A percentile compares a stretch with the other conserved stretches of the same genome.
Conservation (phyloP, 2,329 filamentous ascomycete species). For the Alternaria novae-zelandiae region DNA sequence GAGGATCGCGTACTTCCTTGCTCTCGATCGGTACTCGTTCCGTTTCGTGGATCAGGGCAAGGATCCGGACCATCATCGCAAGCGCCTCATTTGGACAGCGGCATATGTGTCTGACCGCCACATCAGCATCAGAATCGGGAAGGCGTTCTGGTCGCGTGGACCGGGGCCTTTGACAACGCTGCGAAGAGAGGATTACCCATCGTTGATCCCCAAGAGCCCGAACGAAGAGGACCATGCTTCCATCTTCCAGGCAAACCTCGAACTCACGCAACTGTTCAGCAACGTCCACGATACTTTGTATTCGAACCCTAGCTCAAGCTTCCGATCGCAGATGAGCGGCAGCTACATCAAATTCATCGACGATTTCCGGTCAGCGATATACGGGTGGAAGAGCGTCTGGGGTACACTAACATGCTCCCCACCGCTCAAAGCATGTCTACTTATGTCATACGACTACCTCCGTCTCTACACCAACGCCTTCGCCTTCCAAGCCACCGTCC, state of each 20-base stretch:
- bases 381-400: conserved; percentile 75
- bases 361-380: conserved; percentile 72
- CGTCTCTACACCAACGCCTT: conserved; percentile 78
- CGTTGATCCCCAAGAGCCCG: conserved; percentile 63
- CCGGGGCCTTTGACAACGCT: conserved; percentile 71
- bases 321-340: conserved; percentile 72
- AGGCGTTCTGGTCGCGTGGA: conserved; percentile 76
- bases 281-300: conserved; percentile 78
- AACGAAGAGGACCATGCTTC: conserved; percentile 71
- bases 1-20: conserved; percentile 72
- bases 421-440: conserved; percentile 69
- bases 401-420: conserved; percentile 69
- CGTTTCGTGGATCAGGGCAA: conserved; percentile 65
- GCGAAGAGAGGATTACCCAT: conserved; percentile 71
- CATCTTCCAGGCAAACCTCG: conserved; percentile 73
- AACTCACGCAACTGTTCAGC: conserved; percentile 74
- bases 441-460: conserved; percentile 75
- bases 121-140: conserved; percentile 73
- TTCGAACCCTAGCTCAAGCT: conserved; percentile 71
- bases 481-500: conserved; percentile 73
- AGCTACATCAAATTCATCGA: conserved; percentile 79
- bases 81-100: conserved; percentile 71
- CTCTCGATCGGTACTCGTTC: conserved; percentile 72
- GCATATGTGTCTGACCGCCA: conserved; percentile 44
- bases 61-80: conserved; percentile 65